phyloP scores from a whole-genome alignment of 2,329 filamentous ascomycete genomes.

The Aulographum hederae region DNA sequence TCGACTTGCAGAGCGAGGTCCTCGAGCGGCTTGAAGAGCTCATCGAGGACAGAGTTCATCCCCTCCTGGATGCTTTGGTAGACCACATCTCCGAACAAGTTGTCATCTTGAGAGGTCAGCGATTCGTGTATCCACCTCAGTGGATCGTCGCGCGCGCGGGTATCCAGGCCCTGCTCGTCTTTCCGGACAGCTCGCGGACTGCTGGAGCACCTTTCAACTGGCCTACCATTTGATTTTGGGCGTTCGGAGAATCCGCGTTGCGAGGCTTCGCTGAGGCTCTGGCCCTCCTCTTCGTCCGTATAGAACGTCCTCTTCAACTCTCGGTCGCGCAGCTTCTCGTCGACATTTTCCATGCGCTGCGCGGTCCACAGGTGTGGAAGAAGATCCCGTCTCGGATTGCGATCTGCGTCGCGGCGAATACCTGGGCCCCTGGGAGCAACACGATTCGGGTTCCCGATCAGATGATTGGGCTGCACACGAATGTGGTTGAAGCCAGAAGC shows the following conservation, averaged over 20 bases:
- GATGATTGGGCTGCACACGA: background rate
- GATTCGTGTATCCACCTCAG: no score
- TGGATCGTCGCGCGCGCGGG: conserved; percentile 47
- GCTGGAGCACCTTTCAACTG: no score
- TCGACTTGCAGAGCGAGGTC: conserved; percentile 34
- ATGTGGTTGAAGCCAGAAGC: background rate
- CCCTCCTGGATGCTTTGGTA: conserved; percentile 86
- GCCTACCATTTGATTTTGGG: background rate
- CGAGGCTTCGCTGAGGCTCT: conserved; percentile 8
- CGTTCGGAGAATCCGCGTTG: background rate
- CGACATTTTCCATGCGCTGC: conserved; percentile 9
- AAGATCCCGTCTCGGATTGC: no score
- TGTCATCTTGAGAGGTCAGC: conserved; percentile 63
- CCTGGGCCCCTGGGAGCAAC: background rate
- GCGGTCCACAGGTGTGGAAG: background rate
- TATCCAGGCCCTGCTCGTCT: conserved; percentile 2
- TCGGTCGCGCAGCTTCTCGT: conserved; percentile 37
- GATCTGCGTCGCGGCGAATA: background rate
- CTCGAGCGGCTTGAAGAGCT: conserved; percentile 68
- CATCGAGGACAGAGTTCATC: conserved; percentile 81
- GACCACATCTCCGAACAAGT: conserved; percentile 72
- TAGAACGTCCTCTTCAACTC: conserved; percentile 70
- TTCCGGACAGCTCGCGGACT: background rate
- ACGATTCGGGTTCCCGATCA: background rate
- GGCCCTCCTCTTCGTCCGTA: conserved; percentile 69